A percentile compares a stretch with the other conserved stretches of the same genome.
These are phyloP conservation scores for Tetrahymena malaccensis DNA, from an alignment of 73 alveolate species.

Conservation along the genomic window DNA sequence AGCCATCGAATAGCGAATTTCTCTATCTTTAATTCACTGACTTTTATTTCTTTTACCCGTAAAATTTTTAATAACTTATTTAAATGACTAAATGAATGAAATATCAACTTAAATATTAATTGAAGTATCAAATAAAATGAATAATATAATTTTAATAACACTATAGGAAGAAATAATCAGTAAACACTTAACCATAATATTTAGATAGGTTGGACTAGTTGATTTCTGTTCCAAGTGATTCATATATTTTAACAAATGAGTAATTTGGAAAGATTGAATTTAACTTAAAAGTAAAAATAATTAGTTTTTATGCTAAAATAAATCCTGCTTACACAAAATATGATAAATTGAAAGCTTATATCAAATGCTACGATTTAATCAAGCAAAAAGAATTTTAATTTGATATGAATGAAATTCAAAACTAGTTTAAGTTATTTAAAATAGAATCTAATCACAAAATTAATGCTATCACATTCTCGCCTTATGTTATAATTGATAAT, in stretches of 20 bases:
- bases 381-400: not conserved
- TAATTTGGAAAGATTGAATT: not conserved
- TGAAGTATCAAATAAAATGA: not conserved
- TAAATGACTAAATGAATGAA: not conserved
- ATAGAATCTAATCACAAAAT: not conserved
- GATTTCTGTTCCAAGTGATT: not conserved
- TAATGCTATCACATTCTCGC: not conserved
- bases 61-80: not conserved
- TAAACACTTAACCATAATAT: not conserved
- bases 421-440: not conserved
- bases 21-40: not conserved
- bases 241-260: not conserved
- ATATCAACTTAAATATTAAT: too few relatives aligned
- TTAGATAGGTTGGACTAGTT: not conserved
- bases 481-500: not conserved
- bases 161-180: not conserved
- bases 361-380: not conserved
- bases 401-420: too few relatives aligned
- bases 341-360: not conserved
- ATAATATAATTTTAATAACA: not conserved
- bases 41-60: not conserved
- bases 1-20: not conserved
- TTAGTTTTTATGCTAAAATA: not conserved
- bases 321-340: not conserved
- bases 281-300: not conserved